A percentile compares a stretch with the other conserved stretches of the same genome.
phyloP scores from a whole-genome alignment of 2,329 filamentous ascomycete species.

The Paecilomyces formosus region DNA sequence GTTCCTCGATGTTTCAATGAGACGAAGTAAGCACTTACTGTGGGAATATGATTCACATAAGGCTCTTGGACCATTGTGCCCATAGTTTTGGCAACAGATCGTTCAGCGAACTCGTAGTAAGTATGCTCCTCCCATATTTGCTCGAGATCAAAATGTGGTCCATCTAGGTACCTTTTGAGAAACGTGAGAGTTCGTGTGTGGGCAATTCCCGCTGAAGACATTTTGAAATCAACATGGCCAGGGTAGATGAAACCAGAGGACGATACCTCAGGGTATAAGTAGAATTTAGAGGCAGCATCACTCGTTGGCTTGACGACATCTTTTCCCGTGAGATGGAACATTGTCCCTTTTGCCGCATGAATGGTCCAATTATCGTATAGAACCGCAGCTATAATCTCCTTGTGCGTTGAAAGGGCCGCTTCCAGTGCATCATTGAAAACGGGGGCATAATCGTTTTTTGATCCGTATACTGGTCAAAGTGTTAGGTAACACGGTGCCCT shows the following conservation, averaged over 20 bases:
- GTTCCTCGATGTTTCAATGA: background rate
- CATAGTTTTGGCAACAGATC: conserved; percentile 67
- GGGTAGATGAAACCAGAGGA: too few relatives aligned
- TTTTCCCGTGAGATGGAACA: background rate
- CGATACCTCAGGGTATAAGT: too few relatives aligned
- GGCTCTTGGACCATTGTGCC: conserved; percentile 73
- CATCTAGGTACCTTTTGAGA: conserved; percentile 54
- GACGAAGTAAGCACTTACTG: conserved; percentile 35
- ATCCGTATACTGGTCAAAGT: background rate
- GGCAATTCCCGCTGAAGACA: too few relatives aligned
- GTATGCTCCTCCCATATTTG: conserved; percentile 74
- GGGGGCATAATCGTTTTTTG: background rate
- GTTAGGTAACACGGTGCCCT: background rate
- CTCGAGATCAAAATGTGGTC: conserved; percentile 67
- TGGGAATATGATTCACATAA: conserved; percentile 72
- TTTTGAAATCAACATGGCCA: too few relatives aligned
- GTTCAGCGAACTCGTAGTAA: conserved; percentile 60
- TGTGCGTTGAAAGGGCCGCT: background rate
- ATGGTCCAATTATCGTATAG: background rate
- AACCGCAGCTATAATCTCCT: background rate
- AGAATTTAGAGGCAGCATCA: too few relatives aligned
- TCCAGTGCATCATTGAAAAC: background rate
- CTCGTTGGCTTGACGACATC: background rate
- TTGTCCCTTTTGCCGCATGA: background rate
- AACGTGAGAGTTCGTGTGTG: conserved; percentile 62